Evolutionary conservation across 164 flowering plant species (phyloP), one percentile per base, ranked within the genome.

Genomic region (Kalanchoe fedtschenkoi): DNA sequence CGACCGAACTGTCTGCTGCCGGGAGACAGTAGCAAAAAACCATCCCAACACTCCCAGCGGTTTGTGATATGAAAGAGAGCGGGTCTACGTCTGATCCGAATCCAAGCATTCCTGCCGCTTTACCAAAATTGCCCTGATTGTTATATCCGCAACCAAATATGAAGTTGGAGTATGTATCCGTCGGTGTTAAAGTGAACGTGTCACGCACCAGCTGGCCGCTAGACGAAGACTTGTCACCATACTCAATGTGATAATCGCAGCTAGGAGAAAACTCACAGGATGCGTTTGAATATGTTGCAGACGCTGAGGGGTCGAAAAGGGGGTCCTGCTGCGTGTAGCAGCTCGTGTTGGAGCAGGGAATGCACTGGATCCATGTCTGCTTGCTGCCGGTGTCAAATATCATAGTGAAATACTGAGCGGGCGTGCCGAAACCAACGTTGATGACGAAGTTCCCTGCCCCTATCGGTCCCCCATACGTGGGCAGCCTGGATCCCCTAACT

Each of bases 361-460:
- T 58, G 70, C 87, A 83, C 64, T 83, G 84, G 22, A 78, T 63
- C 87, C 87, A 83, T 2, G 73, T 66, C 53, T 80, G 42, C 14
- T 76, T 64, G 65, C 87, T 83, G 6, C 84, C 87, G 1, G 87
- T 83, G 69, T 82, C 87, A 0, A 78, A 15, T 3, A 78, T 17
- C 77, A 82, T 60, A 53, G 70, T 3, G 35, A 54, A 68, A 58
- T 43, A 54, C 38, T 66, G 68, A 8, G 65, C 19, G 1, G 84
- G 87, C 9, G 74, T 76, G 59, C 87, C 87, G 0, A 82, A 55
- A 3, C 82, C 82, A 2, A 82, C 16, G 21, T 59, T 72, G 21
- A 77, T 69, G 28, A 70, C 61, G 67, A 76, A 82, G 47, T 82
- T 78, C 8, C 84, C 82, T 7, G 76, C 54, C 0, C 77, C 77